phyloP scores from a whole-genome alignment of 176 grass and related monocot species.

The Ananas comosus region DNA sequence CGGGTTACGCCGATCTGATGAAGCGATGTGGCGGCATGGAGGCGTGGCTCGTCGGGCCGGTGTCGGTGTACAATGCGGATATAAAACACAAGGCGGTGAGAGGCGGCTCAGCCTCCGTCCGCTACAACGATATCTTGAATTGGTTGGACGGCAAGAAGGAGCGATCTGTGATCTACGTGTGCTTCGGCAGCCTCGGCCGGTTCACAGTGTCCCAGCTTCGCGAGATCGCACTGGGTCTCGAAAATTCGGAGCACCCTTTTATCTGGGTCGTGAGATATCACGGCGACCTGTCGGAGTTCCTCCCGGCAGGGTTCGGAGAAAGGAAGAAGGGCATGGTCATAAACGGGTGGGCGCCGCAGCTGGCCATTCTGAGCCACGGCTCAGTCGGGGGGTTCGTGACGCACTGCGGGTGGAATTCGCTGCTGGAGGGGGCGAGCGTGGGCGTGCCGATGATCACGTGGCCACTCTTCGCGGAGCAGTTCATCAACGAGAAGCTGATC shows the following conservation, averaged over 20 bases:
- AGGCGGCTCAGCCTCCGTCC: constrained; percentile 8
- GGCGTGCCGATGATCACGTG: constrained; percentile 30
- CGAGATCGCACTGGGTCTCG: constrained; percentile 47
- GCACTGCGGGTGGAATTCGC: constrained; percentile 43
- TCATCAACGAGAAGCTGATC: constrained; percentile 29
- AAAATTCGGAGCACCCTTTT: constrained; percentile 29
- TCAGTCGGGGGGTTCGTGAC: constrained; percentile 29
- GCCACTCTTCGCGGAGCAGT: constrained; percentile 34
- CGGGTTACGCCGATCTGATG: constrained; percentile 28
- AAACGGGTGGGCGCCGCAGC: constrained; percentile 29
- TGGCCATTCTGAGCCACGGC: constrained; percentile 22
- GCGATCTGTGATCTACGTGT: constrained; percentile 43
- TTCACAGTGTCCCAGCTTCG: constrained; percentile 22
- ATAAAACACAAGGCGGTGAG: background rate
- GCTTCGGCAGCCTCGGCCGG: constrained; percentile 37
- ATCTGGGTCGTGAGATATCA: constrained; percentile 35
- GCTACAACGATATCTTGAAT: constrained; percentile 12
- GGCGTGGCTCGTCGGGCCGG: constrained; percentile 44
- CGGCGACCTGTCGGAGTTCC: background rate
- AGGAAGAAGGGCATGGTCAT: constrained; percentile 19
- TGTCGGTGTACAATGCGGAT: constrained; percentile 26
- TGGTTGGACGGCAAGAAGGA: constrained; percentile 35
- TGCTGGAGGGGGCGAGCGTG: constrained; percentile 17
- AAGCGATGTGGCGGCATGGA: constrained; percentile 5
- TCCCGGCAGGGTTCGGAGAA: constrained; percentile 9